These are phyloP conservation scores for Torulaspora globosa DNA, from an alignment of 1,139 yeast species.

Conservation along the genomic window DNA sequence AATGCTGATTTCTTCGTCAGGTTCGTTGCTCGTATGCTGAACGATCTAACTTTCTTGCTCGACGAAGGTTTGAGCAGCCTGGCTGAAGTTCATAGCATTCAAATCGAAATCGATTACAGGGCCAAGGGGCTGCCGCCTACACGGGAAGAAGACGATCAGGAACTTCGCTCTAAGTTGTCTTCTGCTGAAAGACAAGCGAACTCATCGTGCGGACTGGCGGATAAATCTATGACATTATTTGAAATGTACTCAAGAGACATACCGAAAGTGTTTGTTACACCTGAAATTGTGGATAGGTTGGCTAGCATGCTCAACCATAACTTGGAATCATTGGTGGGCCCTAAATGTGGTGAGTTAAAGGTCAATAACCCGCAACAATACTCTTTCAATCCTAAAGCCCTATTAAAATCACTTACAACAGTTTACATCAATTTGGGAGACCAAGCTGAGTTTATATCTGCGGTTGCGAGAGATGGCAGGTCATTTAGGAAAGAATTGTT, in stretches of 20 bases:
- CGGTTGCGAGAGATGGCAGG: constrained; percentile 87
- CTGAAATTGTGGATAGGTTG: constrained; percentile 87
- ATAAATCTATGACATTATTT: constrained; percentile 76
- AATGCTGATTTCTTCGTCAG: constrained; percentile 81
- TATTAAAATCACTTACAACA: constrained; percentile 65
- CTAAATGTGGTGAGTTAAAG: constrained; percentile 82
- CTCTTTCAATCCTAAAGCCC: constrained; percentile 72
- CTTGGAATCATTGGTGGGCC: constrained; percentile 86
- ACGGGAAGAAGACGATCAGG: constrained; percentile 54
- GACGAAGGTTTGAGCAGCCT: constrained; percentile 87
- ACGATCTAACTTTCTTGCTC: constrained; percentile 84
- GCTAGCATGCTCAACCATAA: constrained; percentile 96
- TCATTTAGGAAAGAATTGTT: constrained; percentile 70
- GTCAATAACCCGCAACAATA: constrained; percentile 82
- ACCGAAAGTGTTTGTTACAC: constrained; percentile 79
- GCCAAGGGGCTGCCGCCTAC: constrained; percentile 42
- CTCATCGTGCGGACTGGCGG: constrained; percentile 77
- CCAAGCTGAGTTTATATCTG: constrained; percentile 62
- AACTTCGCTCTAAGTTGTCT: constrained; percentile 51
- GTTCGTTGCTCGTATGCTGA: constrained; percentile 89
- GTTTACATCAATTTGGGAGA: constrained; percentile 68
- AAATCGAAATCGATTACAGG: constrained; percentile 49
- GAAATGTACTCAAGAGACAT: constrained; percentile 80
- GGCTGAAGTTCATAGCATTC: constrained; percentile 70
- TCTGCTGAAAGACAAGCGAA: constrained; percentile 73